phyloP scores from a whole-genome alignment of 1,284 basidiomycete species.

The Laetiporus sulphureus region DNA sequence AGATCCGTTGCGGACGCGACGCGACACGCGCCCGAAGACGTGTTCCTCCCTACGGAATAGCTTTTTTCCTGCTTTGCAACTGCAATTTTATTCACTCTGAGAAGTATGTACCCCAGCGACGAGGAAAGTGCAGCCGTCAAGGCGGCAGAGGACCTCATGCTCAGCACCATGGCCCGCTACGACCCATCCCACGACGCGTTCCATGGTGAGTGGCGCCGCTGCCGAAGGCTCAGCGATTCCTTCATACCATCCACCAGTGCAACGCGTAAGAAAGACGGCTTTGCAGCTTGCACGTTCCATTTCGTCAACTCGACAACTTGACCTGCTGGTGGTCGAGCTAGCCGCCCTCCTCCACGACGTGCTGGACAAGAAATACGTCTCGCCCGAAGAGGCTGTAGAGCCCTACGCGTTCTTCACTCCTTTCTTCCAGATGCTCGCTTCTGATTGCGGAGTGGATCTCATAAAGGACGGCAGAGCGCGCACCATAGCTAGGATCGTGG shows the following conservation, averaged over 20 bases:
- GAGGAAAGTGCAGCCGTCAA: conserved; percentile 40
- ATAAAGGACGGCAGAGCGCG: conserved; percentile 54
- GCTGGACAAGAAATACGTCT: conserved; percentile 79
- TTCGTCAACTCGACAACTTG: conserved; percentile 32
- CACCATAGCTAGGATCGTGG: conserved; percentile 56
- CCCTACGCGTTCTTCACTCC: conserved; percentile 62
- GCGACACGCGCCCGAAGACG: no score
- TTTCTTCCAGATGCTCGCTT: conserved; percentile 48
- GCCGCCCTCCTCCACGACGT: conserved; percentile 88
- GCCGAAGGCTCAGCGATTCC: background rate
- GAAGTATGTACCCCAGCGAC: conserved; percentile 32
- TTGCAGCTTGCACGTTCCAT: conserved; percentile 55
- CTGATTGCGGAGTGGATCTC: conserved; percentile 41
- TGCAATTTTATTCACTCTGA: no score
- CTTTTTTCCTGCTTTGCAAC: no score
- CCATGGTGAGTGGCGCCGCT: conserved; percentile 53
- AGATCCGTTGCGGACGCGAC: no score
- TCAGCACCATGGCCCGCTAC: conserved; percentile 73
- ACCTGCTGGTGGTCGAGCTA: conserved; percentile 74
- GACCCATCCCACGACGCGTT: conserved; percentile 89
- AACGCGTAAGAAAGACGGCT: conserved; percentile 76
- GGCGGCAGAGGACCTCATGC: conserved; percentile 67
- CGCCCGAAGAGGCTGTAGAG: conserved; percentile 47
- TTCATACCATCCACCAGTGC: conserved; percentile 41
- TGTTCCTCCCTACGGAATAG: no score